phyloP scores from a whole-genome alignment of 2,329 filamentous ascomycete species.

The Exophiala bonariae region DNA sequence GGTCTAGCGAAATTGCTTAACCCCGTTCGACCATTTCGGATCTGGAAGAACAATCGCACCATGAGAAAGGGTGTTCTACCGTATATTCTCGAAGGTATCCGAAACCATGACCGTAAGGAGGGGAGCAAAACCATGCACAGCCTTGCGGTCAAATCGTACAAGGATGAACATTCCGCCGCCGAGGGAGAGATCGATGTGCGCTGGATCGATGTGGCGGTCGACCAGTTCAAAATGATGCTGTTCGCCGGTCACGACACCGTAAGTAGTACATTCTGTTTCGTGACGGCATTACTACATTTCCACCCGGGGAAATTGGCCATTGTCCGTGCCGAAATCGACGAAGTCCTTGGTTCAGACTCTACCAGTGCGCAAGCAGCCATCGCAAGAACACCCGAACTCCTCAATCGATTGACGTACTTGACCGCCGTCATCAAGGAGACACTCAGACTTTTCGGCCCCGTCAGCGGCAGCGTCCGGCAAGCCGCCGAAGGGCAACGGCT shows the following conservation, averaged over 20 bases:
- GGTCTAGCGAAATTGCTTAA: conserved; percentile 1
- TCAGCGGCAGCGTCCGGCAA: conserved; percentile 28
- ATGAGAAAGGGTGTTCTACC: conserved; percentile 4
- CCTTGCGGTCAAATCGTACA: conserved; percentile 14
- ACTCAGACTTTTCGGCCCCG: conserved; percentile 49
- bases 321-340: conserved; percentile 52
- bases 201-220: conserved; percentile 17
- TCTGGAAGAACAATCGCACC: conserved; percentile 15
- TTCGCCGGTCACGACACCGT: conserved; percentile 31
- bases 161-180: conserved; percentile 27
- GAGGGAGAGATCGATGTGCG: conserved; percentile 18
- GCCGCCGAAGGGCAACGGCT: conserved; percentile 6
- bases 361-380: conserved; percentile 37
- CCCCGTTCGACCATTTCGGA: conserved; percentile 2
- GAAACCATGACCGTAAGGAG: conserved; percentile 4
- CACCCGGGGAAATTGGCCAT: conserved; percentile 33
- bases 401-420: conserved; percentile 54
- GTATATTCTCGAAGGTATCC: conserved; percentile 6
- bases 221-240: conserved; percentile 30
- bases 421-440: conserved; percentile 54
- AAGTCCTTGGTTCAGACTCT: conserved; percentile 47
- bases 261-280: conserved; percentile 33
- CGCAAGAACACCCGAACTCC: conserved; percentile 37
- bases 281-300: conserved; percentile 32
- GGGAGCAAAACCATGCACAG: conserved; percentile 12